Evolutionary conservation across 106 monocot genomes (phyloP).

Genomic region (Dendrobium huoshanense): DNA sequence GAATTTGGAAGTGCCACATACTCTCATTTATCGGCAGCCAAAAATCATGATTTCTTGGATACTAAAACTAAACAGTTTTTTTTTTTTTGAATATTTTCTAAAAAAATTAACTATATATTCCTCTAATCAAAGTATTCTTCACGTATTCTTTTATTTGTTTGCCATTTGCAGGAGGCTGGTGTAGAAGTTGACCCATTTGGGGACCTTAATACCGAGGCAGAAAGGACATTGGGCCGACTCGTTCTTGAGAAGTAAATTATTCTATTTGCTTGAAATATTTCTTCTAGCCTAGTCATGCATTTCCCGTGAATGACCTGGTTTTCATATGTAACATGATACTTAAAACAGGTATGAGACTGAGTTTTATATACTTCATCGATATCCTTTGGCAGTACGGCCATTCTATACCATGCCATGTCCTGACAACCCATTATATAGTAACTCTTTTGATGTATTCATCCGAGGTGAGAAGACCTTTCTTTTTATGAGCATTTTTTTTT

Average conservation of each 20-base stretch:
- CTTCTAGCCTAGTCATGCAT: neutral
- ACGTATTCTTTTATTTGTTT: neutral
- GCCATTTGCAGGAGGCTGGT: slow-evolving; percentile 61
- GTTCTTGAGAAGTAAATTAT: slow-evolving; percentile 69
- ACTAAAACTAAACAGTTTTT: neutral
- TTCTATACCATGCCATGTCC: slow-evolving; percentile 98
- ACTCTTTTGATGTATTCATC: slow-evolving; percentile 97
- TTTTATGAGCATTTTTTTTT: neutral
- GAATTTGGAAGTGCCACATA: no score
- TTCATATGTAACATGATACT: slow-evolving; percentile 5
- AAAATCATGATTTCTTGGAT: neutral
- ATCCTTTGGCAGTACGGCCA: slow-evolving; percentile 88
- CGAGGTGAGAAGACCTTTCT: slow-evolving; percentile 48
- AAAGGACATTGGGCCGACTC: slow-evolving; percentile 89
- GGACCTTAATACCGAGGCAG: slow-evolving; percentile 84
- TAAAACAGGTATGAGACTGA: slow-evolving; percentile 72
- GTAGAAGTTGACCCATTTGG: slow-evolving; percentile 80
- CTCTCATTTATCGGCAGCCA: neutral
- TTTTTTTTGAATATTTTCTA: neutral
- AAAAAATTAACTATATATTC: neutral
- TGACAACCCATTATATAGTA: slow-evolving; percentile 75
- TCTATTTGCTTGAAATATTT: slow-evolving; percentile 1
- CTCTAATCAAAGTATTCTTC: neutral
- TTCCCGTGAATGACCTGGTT: neutral
- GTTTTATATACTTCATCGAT: slow-evolving; percentile 81